A percentile compares a stretch with the other conserved stretches of the same genome.
phyloP scores from a whole-genome alignment of 2,329 filamentous ascomycete species.

The Fusarium sp. region DNA sequence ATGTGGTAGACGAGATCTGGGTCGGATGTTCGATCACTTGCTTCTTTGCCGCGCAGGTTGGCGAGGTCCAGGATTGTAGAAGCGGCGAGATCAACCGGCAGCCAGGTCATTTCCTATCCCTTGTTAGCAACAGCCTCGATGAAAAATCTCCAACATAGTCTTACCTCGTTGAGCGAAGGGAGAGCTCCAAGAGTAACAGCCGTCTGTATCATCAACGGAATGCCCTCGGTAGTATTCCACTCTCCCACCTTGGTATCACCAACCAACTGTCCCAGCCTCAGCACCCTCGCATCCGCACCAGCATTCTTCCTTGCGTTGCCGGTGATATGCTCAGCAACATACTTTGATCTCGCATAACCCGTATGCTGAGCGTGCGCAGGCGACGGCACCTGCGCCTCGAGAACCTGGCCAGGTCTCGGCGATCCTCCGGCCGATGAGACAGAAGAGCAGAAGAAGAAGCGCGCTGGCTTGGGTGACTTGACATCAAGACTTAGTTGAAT shows the following conservation, averaged over 20 bases:
- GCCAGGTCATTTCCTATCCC: conserved; percentile 35
- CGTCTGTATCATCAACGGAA: conserved; percentile 61
- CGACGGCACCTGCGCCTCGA: conserved; percentile 48
- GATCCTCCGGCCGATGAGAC: conserved; percentile 48
- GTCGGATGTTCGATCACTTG: conserved; percentile 2
- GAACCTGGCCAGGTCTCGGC: conserved; percentile 47
- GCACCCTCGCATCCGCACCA: conserved; percentile 45
- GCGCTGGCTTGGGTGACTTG: conserved; percentile 10
- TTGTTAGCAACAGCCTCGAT: background rate
- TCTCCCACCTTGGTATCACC: conserved; percentile 57
- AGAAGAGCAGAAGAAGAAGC: conserved; percentile 62
- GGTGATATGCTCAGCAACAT: conserved; percentile 52
- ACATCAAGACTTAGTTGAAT: conserved; percentile 50
- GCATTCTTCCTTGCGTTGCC: conserved; percentile 45
- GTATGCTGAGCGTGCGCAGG: conserved; percentile 52
- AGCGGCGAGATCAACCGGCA: conserved; percentile 33
- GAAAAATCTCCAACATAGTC: fast-evolving
- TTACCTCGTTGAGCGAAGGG: conserved; percentile 55
- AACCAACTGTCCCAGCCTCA: conserved; percentile 61
- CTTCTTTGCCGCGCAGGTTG: background rate
- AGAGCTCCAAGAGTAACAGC: conserved; percentile 57
- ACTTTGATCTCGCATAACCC: conserved; percentile 56
- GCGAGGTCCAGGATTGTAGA: conserved; percentile 29
- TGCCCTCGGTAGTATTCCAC: conserved; percentile 62
- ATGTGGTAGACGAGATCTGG: conserved; percentile 36